Conservation (phyloP, 225 moss, liverwort and hornwort genomes). For the Rhytidiadelphus loreus region DNA sequence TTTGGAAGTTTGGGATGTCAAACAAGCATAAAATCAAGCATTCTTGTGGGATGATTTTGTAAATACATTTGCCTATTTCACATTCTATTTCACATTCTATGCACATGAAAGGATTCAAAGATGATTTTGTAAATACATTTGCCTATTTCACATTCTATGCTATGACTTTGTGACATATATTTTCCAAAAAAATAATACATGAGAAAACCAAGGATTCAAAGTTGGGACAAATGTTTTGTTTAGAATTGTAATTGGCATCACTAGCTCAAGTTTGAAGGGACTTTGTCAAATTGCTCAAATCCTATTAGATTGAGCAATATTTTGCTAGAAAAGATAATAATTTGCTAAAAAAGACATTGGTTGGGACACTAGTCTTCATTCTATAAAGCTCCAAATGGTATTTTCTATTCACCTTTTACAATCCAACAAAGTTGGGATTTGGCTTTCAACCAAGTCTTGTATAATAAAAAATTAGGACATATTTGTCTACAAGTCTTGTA, state of each 20-base stretch:
- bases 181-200: neutral
- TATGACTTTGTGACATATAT: neutral
- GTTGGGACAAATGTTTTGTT: neutral
- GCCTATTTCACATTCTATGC: neutral
- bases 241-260: neutral
- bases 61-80: neutral
- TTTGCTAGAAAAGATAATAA: too few relatives aligned
- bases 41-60: fast-evolving
- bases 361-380: neutral
- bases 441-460: neutral
- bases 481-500: too few relatives aligned
- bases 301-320: fast-evolving
- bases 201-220: neutral
- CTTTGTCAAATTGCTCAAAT: neutral
- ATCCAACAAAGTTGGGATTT: neutral
- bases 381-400: neutral
- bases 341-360: too few relatives aligned
- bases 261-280: fast-evolving
- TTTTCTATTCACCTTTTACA: neutral
- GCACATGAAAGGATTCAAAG: too few relatives aligned
- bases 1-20: neutral
- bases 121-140: neutral
- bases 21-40: too few relatives aligned
- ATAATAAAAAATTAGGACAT: too few relatives aligned
- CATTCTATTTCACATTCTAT: too few relatives aligned